Evolutionary conservation across 2,329 filamentous ascomycete species (phyloP).

Genomic region (Teratosphaeria viscida): DNA sequence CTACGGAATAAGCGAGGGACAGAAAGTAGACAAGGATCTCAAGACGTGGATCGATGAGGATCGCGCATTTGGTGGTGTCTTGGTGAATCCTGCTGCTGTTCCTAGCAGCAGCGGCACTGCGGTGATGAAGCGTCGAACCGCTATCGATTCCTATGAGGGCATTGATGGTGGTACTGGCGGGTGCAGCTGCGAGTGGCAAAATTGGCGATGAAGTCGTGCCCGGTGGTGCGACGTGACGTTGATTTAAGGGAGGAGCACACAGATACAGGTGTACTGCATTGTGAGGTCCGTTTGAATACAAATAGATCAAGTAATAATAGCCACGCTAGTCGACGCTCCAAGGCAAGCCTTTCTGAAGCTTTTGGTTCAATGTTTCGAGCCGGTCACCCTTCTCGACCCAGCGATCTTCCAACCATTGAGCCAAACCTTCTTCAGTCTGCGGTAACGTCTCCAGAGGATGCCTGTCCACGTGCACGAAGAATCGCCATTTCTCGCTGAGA

Average conservation of each 20-base stretch:
- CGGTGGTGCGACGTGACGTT: background rate
- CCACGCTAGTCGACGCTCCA: constrained; percentile 4
- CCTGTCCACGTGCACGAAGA: constrained; percentile 26
- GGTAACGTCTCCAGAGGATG: constrained; percentile 21
- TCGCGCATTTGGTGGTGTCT: constrained; percentile 37
- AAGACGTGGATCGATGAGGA: constrained; percentile 44
- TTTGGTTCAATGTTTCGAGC: constrained; percentile 19
- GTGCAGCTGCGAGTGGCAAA: constrained; percentile 51
- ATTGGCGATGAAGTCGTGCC: constrained; percentile 29
- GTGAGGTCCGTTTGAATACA: background rate
- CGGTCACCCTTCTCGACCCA: constrained; percentile 28
- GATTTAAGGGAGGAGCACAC: background rate
- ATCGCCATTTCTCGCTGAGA: constrained; percentile 18
- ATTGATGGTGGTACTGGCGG: constrained; percentile 52
- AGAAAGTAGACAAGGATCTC: constrained; percentile 32
- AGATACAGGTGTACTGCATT: background rate
- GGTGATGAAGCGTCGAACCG: constrained; percentile 1
- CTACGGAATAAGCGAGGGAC: constrained; percentile 44
- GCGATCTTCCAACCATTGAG: constrained; percentile 25
- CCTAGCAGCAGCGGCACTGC: constrained; percentile 24
- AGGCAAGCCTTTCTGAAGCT: constrained; percentile 6
- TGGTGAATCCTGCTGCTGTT: constrained; percentile 42
- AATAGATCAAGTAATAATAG: background rate
- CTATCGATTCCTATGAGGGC: constrained; percentile 27
- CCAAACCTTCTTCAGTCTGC: constrained; percentile 19